phyloP scores from a whole-genome alignment of 139 green algal genomes.

The Chlamydomonas sp. region DNA sequence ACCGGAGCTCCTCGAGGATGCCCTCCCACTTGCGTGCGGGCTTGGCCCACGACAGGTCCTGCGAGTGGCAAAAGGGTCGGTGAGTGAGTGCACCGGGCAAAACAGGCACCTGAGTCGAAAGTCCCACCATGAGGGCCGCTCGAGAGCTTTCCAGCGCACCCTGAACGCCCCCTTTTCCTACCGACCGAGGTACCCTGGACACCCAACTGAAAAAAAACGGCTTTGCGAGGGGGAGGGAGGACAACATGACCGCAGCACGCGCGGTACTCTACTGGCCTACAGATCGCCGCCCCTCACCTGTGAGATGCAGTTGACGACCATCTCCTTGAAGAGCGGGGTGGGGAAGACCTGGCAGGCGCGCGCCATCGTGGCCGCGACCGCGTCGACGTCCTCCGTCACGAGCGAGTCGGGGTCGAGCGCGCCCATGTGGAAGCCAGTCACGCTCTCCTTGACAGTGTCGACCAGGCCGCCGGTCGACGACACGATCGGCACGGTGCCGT shows the following conservation, averaged over 20 bases:
- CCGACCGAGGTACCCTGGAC: background rate
- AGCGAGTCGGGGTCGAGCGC: slow-evolving; percentile 18
- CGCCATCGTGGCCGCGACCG: slow-evolving; percentile 60
- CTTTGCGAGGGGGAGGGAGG: too few relatives aligned
- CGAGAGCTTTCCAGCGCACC: too few relatives aligned
- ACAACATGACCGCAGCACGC: too few relatives aligned
- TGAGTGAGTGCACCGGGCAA: background rate
- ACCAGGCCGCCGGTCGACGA: slow-evolving; percentile 93
- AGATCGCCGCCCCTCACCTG: too few relatives aligned
- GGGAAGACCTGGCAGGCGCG: slow-evolving; percentile 52
- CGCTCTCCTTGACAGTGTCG: slow-evolving; percentile 96
- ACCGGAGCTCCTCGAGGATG: slow-evolving; percentile 61
- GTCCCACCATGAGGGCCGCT: too few relatives aligned
- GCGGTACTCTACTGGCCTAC: too few relatives aligned
- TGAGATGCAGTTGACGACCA: slow-evolving; percentile 83
- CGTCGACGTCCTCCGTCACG: slow-evolving; percentile 55
- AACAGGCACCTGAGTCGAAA: background rate
- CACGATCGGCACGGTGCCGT: slow-evolving; percentile 91
- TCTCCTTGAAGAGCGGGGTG: slow-evolving; percentile 70
- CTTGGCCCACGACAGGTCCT: slow-evolving; percentile 89
- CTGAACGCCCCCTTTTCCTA: background rate
- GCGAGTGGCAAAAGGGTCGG: too few relatives aligned
- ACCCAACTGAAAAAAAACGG: too few relatives aligned
- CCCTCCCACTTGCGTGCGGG: slow-evolving; percentile 91
- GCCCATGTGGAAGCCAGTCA: slow-evolving; percentile 92